Percentiles rank a stretch among this genome's conserved stretches.
Conservation (phyloP, 2,329 filamentous ascomycete genomes). For the Fusarium falciforme region DNA sequence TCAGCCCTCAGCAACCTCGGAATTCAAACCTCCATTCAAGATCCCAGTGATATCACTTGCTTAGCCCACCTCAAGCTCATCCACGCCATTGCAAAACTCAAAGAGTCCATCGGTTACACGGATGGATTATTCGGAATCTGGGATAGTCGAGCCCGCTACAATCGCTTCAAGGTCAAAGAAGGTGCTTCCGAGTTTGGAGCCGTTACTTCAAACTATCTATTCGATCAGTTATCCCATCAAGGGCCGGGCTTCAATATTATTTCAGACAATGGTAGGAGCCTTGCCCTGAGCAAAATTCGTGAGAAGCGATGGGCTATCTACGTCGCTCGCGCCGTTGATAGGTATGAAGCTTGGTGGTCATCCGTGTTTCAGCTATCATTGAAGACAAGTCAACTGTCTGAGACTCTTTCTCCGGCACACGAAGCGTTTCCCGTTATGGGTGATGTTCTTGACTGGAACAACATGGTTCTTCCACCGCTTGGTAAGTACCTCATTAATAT, state of each 20-base stretch:
- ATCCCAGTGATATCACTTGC: not conserved
- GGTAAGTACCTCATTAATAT: not conserved
- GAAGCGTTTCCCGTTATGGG: not conserved
- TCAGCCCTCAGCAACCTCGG: not conserved
- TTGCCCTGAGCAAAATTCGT: constrained; percentile 60
- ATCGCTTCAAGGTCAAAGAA: not conserved
- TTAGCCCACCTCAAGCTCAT: constrained; percentile 71
- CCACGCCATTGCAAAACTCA: constrained; percentile 69
- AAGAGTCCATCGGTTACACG: constrained; percentile 66
- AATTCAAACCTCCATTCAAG: not conserved
- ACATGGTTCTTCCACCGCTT: not conserved
- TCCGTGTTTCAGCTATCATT: not conserved
- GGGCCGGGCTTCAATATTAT: not conserved
- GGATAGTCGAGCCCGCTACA: constrained; percentile 50
- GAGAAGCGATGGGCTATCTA: constrained; percentile 77
- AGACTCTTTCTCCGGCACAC: not conserved
- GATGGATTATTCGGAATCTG: constrained; percentile 70
- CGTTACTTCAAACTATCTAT: not conserved
- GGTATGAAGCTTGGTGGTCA: constrained; percentile 70
- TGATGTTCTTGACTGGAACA: not conserved
- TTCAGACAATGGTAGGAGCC: constrained; percentile 22
- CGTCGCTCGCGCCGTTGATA: constrained; percentile 68
- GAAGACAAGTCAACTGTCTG: not conserved
- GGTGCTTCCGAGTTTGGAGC: not conserved
- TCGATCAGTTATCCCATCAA: not conserved